Evolutionary conservation across 345 rosid genomes (phyloP), one percentile per base, ranked within the genome.

Genomic region (Brassica juncea): DNA sequence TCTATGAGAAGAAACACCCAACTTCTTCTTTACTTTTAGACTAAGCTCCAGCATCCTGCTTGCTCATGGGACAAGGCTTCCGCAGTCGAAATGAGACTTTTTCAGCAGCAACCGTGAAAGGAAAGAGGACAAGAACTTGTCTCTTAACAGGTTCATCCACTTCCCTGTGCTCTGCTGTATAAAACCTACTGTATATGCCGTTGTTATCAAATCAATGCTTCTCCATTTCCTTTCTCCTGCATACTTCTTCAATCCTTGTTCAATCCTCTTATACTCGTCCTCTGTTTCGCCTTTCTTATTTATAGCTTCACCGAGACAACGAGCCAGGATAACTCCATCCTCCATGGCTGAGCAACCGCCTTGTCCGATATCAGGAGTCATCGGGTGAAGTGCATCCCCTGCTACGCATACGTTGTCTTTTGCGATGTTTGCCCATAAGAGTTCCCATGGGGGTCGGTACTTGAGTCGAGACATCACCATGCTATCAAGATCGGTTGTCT

Each of bases 311-410:
- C 82, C 88, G 0, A 90, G 85, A 72, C 97, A 88, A 66, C 97
- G 87, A 52, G 93, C 94, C 1, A 90, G 71, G 66, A 90, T 78
- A 49, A 90, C 75, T 3, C 88, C 84, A 44, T 90, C 97, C 80
- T 92, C 97, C 58, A 90, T 73, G 59, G 94, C 90, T 1, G 86
- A 71, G 71, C 92, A 89, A 10, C 86, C 95, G 2, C 95, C 95
- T 78, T 90, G 97, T 47, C 88, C 92, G 0, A 88, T 54, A 54
- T 89, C 94, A 4, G 92, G 90, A 21, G 91, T 89, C 91, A 91
- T 91, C 7, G 92, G 88, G 75, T 91, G 94, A 25, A 87, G 85
- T 8, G 94, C 92, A 77, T 91, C 92, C 44, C 92, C 94, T 4
- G 90, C 91, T 10, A 88, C 88, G 63, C 91, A 89, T 1, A 85